phyloP scores from a whole-genome alignment of 148 eudicot genomes.

The Rhododendron williamsianum region DNA sequence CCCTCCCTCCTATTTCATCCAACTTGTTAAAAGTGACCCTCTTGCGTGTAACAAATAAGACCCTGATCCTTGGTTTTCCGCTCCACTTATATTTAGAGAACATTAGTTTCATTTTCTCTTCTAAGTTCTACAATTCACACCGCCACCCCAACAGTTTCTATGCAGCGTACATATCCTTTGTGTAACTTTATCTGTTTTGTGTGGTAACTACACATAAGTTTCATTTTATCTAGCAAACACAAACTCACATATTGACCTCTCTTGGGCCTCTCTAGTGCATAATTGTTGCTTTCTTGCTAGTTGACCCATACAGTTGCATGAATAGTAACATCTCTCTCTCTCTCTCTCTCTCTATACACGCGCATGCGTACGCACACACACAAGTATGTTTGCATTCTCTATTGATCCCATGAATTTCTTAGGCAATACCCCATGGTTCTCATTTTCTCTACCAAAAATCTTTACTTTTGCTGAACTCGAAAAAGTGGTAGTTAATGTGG shows the following conservation, averaged over 20 bases:
- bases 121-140: not conserved
- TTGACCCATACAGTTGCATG: not conserved
- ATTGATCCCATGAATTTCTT: not conserved
- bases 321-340: not conserved
- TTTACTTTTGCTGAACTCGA: not conserved
- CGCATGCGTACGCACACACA: not conserved
- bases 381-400: not conserved
- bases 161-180: not conserved
- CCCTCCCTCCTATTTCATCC: not conserved
- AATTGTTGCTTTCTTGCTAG: not conserved
- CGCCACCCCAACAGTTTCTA: not conserved
- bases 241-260: not conserved
- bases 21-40: not conserved
- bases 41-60: not conserved
- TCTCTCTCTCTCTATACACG: not conserved
- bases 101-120: not conserved
- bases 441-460: not conserved
- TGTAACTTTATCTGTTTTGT: not conserved
- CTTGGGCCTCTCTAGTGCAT: not conserved
- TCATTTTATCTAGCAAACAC: not conserved
- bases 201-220: not conserved
- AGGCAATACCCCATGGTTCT: not conserved
- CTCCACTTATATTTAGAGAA: not conserved
- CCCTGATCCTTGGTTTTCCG: not conserved
- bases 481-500: not conserved